Conservation (phyloP, 169 alveolate genomes). For the Perkinsus olseni region DNA sequence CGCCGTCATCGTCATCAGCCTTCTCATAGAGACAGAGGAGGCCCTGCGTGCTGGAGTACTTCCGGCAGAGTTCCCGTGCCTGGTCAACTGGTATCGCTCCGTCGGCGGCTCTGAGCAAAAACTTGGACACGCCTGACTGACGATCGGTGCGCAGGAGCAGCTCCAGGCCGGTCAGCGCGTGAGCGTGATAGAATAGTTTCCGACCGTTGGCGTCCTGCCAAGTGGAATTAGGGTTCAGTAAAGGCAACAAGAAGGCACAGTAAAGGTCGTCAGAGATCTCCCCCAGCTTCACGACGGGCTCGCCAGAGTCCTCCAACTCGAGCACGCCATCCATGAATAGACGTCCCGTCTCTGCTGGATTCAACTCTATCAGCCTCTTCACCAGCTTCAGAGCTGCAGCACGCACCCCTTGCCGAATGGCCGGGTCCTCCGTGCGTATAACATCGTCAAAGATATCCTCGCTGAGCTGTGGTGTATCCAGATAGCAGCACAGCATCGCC, state of each 20-base stretch:
- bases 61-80: background rate
- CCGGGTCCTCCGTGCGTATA: background rate
- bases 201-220: background rate
- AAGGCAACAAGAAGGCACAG: background rate
- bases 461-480: background rate
- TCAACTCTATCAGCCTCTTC: background rate
- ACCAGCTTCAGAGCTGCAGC: background rate
- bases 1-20: background rate
- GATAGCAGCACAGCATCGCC: background rate
- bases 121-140: background rate
- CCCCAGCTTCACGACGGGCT: background rate
- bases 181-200: background rate
- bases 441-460: background rate
- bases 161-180: background rate
- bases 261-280: background rate
- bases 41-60: background rate
- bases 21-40: background rate
- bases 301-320: background rate
- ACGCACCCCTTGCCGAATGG: background rate
- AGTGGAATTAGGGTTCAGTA: background rate
- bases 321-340: background rate
- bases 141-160: background rate
- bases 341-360: background rate
- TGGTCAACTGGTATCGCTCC: background rate
- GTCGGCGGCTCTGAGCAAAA: background rate